Evolutionary conservation across 73 alveolate species (phyloP), one percentile per base, ranked within the genome.

Genomic region (Paramecium tetraurelia): DNA sequence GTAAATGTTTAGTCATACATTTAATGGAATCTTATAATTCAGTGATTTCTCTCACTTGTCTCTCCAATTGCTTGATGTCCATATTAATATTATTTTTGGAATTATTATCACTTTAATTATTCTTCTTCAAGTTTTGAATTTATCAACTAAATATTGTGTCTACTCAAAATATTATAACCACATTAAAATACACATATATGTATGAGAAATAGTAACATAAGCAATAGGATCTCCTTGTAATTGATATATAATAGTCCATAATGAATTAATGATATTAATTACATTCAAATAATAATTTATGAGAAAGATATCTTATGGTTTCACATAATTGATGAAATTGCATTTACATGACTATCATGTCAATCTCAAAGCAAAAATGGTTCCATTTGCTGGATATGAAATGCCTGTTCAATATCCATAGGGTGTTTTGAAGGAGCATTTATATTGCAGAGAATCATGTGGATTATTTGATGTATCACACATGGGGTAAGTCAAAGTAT

Each of bases 381-480:
- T 96, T 4, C 96, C 96, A 20, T 96, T 96, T 85, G 98, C 99
- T 18, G 99, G 99, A 24, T 96, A 95, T 72, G 94, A 92, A 11
- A 89, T 96, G 97, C 99, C 99, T 9, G 97, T 96, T 31, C 85
- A 89, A 76, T 96, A 96, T 93, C 94, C 92, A 35, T 97, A 69
- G 43, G 98, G 98, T 14, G 85, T 94, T 24, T 87, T 96, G 84
- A 93, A 96, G 43, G 98, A 95, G 94, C 98, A 96, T 92, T 33
- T 93, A 27, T 96, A 93, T 57, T 89, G 96, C 92, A 85, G 99
- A 92, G 92, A 59, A 35, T 70, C 84, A 10, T 94, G 96, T 31
- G 92, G 96, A 22, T 92, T 96, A 71, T 96, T 96, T 50, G 99
- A 96, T 85, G 99, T 96, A 18, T 93, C 98, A 38, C 99, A 96